phyloP scores from a whole-genome alignment of 2,329 filamentous ascomycete genomes.

The Colletotrichum sp. region DNA sequence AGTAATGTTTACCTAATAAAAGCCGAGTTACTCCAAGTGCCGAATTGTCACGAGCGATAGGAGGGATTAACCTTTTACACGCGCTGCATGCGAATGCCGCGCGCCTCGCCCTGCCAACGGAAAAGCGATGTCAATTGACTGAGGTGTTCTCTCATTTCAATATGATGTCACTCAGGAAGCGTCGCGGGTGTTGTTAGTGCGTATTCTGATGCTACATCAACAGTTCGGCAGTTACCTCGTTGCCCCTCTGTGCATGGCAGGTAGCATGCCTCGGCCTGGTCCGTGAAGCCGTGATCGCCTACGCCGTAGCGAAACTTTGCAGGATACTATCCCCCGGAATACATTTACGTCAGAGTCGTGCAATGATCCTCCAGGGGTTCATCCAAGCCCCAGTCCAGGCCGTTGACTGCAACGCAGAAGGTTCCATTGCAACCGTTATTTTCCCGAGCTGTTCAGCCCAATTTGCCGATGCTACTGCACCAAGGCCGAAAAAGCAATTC shows the following conservation, averaged over 20 bases:
- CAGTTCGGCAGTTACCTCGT: not conserved
- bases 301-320: not conserved
- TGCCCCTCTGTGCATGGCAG: not conserved
- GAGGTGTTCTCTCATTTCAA: too few relatives aligned
- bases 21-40: not conserved
- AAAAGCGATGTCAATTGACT: too few relatives aligned
- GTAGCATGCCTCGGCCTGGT: not conserved
- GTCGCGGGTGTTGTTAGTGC: too few relatives aligned
- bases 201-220: not conserved
- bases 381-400: not conserved
- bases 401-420: not conserved
- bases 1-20: not conserved
- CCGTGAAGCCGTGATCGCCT: not conserved
- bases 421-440: not conserved
- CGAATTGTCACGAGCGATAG: not conserved
- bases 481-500: not conserved
- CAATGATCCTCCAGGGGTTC: not conserved
- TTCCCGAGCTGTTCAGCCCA: not conserved
- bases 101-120: too few relatives aligned
- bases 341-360: not conserved
- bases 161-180: too few relatives aligned
- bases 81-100: too few relatives aligned
- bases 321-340: not conserved
- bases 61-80: too few relatives aligned
- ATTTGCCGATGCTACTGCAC: not conserved